Evolutionary conservation across 805 yeast species (phyloP), one percentile per base, ranked within the genome.

Genomic region (Jamesozyma jinghongensis): DNA sequence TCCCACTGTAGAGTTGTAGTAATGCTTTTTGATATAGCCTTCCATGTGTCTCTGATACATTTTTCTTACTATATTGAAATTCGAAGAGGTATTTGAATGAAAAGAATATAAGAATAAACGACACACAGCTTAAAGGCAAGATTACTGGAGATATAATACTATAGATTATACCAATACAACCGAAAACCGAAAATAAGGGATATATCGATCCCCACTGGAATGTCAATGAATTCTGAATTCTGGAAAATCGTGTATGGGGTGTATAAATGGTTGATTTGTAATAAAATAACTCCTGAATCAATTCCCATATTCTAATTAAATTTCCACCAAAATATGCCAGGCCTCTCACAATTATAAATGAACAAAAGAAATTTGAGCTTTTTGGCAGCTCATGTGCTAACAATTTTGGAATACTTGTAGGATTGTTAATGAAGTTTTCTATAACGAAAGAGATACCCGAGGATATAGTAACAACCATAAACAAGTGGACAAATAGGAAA

Each of bases 301-400:
- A 66, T 16, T 69, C 72, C 40, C 69, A 73, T 14, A 76, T 62
- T 51, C 83, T 79, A 30, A 87, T 53, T 32, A 88, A 67, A 44
- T 77, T 77, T 42, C 75, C 77, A 0, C 95, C 95, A 46, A 81
- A 75, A 40, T 82, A 76, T 1, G 88, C 74, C 41, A 87, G 63
- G 0, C 94, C 90, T 59, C 83, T 79, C 27, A 87, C 67, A 0
- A 85, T 63, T 30, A 86, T 65, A 53, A 81, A 85, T 3, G 88
- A 82, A 57, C 80, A 80, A 63, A 87, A 88, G 54, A 88, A 87
- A 34, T 80, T 84, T 1, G 95, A 81, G 19, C 94, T 83, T 53
- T 82, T 83, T 0, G 96, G 95, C 28, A 88, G 67, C 50, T 86
- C 84, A 12, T 73, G 70, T 0, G 95, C 95, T 19, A 86, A 66